Percentiles rank a stretch among this genome's conserved stretches.
phyloP scores from a whole-genome alignment of 805 yeast genomes.

The Sugiyamaella lignohabitans region DNA sequence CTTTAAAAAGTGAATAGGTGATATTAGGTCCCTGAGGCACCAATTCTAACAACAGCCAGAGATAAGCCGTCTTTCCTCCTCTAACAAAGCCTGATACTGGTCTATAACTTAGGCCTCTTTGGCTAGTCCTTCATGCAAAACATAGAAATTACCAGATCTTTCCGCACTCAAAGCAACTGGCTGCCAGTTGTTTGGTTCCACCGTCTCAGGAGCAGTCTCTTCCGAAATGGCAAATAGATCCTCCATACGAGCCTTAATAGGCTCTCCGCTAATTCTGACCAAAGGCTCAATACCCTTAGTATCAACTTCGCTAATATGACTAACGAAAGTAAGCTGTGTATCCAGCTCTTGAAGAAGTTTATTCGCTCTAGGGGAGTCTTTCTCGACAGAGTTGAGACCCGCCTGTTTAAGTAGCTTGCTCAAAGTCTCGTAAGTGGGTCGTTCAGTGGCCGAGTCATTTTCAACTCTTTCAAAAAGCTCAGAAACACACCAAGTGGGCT shows the following conservation, averaged over 20 bases:
- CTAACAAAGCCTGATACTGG: too few relatives aligned
- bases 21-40: too few relatives aligned
- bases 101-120: too few relatives aligned
- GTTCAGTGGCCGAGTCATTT: constrained; percentile 16
- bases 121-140: constrained; percentile 24
- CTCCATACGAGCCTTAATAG: constrained; percentile 8
- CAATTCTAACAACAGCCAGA: too few relatives aligned
- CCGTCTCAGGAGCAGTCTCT: constrained; percentile 15
- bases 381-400: constrained; percentile 20
- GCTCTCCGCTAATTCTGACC: constrained; percentile 23
- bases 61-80: too few relatives aligned
- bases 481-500: constrained; percentile 28
- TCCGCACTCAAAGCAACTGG: constrained; percentile 26
- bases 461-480: constrained; percentile 21
- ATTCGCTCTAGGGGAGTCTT: constrained; percentile 13
- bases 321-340: constrained; percentile 35
- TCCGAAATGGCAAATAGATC: constrained; percentile 15
- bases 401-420: constrained; percentile 26
- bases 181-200: constrained; percentile 22
- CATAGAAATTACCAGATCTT: constrained; percentile 23
- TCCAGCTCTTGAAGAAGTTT: constrained; percentile 26
- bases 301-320: constrained; percentile 32
- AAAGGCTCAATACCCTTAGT: constrained; percentile 32
- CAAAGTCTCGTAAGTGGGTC: constrained; percentile 23
- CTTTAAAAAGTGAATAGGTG: too few relatives aligned